Evolutionary conservation across 768 basidiomycete species (phyloP).

Genomic region (Pleurotus salmoneostramineus): DNA sequence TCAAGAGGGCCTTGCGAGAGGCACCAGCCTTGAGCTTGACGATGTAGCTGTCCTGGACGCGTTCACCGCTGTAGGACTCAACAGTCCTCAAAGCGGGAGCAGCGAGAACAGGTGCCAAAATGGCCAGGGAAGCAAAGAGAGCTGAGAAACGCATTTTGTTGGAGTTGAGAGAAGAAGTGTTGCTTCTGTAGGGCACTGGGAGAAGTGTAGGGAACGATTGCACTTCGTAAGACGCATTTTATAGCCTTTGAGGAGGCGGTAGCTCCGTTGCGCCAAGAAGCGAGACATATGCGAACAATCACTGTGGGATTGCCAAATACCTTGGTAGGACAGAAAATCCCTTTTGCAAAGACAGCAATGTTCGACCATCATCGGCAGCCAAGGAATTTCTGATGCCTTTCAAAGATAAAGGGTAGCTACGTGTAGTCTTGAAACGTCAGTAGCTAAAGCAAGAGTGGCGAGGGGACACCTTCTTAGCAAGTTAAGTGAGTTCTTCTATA

Average conservation of each 20-base stretch:
- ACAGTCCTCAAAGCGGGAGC: not conserved
- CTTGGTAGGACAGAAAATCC: not conserved
- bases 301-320: not conserved
- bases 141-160: not conserved
- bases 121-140: not conserved
- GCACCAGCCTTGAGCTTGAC: constrained; percentile 18
- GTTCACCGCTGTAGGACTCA: constrained; percentile 4
- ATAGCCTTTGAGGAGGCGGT: not conserved
- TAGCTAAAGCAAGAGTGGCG: too few relatives aligned
- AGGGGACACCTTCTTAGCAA: too few relatives aligned
- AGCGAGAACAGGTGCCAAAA: not conserved
- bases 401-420: too few relatives aligned
- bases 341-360: not conserved
- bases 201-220: not conserved
- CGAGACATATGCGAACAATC: not conserved
- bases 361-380: not conserved
- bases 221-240: not conserved
- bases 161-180: not conserved
- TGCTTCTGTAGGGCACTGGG: not conserved
- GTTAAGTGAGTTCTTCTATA: too few relatives aligned
- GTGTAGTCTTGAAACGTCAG: too few relatives aligned
- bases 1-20: constrained; percentile 5
- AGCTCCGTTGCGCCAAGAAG: not conserved
- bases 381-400: not conserved
- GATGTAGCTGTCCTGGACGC: constrained; percentile 11